phyloP scores from a whole-genome alignment of 768 basidiomycete species.

The Solioccasus polychromus region DNA sequence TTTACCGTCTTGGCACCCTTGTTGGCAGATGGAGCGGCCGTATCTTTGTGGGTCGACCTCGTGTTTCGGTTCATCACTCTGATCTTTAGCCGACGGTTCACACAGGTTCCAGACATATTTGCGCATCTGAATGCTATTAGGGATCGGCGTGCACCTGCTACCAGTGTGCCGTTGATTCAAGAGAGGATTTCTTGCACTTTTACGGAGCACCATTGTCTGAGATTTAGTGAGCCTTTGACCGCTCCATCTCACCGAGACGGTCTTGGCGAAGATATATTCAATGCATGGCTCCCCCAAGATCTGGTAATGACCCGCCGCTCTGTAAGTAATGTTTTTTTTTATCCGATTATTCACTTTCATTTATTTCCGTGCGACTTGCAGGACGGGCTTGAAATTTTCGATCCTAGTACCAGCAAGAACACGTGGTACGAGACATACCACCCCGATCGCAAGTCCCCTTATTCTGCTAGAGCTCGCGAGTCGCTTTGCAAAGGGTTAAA shows the following conservation, averaged over 20 bases:
- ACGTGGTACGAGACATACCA: slow-evolving; percentile 46
- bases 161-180: slow-evolving; percentile 28
- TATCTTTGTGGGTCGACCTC: slow-evolving; percentile 37
- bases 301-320: slow-evolving; percentile 30
- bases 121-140: slow-evolving; percentile 23
- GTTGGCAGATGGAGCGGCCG: slow-evolving; percentile 48
- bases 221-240: slow-evolving; percentile 35
- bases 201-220: slow-evolving; percentile 47
- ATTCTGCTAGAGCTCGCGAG: slow-evolving; percentile 36
- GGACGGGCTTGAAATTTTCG: slow-evolving; percentile 42
- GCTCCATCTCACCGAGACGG: slow-evolving; percentile 34
- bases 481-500: slow-evolving; percentile 11
- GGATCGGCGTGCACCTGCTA: slow-evolving; percentile 19
- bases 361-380: slow-evolving; percentile 21
- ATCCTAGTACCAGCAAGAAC: slow-evolving; percentile 37
- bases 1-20: slow-evolving; percentile 44
- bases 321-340: slow-evolving; percentile 26
- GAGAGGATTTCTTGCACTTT: slow-evolving; percentile 41
- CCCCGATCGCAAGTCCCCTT: slow-evolving; percentile 36
- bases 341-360: not conserved
- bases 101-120: slow-evolving; percentile 24
- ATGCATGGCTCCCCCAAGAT: slow-evolving; percentile 47
- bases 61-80: slow-evolving; percentile 6
- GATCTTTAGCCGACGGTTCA: slow-evolving; percentile 21
- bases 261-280: slow-evolving; percentile 43